Evolutionary conservation across 495 filamentous ascomycete species (phyloP).

Genomic region (Penicillium salamii): DNA sequence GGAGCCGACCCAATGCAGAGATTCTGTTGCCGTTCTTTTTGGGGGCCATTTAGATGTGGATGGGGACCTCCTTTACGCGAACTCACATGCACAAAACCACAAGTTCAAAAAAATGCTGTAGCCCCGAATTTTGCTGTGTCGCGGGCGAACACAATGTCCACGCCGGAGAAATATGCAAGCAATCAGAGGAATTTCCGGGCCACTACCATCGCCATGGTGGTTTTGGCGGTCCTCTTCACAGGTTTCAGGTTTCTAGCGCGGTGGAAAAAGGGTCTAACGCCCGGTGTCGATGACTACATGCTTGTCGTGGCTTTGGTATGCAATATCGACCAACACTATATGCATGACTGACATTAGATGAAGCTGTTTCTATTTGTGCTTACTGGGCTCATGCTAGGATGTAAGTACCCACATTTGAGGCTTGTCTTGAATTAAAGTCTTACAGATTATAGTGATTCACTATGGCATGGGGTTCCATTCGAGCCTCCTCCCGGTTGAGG

Average conservation of each 20-base stretch:
- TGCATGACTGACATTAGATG: too few relatives aligned
- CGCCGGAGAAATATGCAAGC: neutral
- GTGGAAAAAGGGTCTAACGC: conserved; percentile 4
- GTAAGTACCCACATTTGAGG: neutral
- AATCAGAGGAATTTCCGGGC: conserved; percentile 10
- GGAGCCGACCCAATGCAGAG: too few relatives aligned
- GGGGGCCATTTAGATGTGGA: too few relatives aligned
- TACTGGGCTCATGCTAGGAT: conserved; percentile 2
- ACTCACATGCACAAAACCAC: too few relatives aligned
- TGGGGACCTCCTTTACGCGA: too few relatives aligned
- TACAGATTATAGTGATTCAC: conserved; percentile 6
- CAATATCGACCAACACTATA: too few relatives aligned
- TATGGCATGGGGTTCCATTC: conserved; percentile 15
- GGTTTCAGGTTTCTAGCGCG: conserved; percentile 8
- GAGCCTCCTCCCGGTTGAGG: neutral
- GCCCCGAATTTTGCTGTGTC: too few relatives aligned
- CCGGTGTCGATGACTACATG: conserved; percentile 10
- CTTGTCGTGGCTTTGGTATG: conserved; percentile 9
- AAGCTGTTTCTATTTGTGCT: neutral
- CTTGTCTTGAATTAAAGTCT: neutral
- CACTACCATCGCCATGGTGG: conserved; percentile 9
- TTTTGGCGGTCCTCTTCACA: conserved; percentile 11
- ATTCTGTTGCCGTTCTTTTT: too few relatives aligned
- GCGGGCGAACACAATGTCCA: neutral
- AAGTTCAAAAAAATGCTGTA: too few relatives aligned